Percentiles rank a stretch among this genome's conserved stretches.
These are phyloP conservation scores for Pichia norvegensis DNA, from an alignment of 1,139 yeast species.

Conservation along the genomic window DNA sequence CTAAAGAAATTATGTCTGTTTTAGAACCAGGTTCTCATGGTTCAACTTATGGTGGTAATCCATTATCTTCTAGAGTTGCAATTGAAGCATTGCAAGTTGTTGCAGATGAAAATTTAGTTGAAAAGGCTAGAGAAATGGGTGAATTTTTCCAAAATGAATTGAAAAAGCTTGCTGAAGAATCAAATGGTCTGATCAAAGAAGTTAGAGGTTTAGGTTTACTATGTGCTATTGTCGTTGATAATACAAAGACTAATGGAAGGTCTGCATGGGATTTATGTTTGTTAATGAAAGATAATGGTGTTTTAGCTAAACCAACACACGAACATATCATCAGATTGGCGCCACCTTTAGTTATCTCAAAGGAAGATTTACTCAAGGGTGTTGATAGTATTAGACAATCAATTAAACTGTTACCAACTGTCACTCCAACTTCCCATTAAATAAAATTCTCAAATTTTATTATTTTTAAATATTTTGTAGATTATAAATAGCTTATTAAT, in stretches of 20 bases:
- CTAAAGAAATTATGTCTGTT: conserved; percentile 81
- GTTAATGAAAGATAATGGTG: conserved; percentile 81
- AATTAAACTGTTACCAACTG: conserved; percentile 52
- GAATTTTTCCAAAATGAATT: conserved; percentile 61
- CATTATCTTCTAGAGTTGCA: conserved; percentile 89
- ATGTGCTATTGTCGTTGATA: conserved; percentile 87
- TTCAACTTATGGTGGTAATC: conserved; percentile 97
- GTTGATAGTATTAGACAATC: conserved; percentile 62
- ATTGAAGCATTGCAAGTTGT: conserved; percentile 91
- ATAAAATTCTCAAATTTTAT: background rate
- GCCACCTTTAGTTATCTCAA: conserved; percentile 88
- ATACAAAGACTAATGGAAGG: conserved; percentile 75
- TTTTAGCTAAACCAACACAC: conserved; percentile 94
- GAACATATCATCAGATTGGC: conserved; percentile 93
- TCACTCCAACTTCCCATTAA: conserved; percentile 38
- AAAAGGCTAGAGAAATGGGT: conserved; percentile 70
- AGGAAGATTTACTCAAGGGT: conserved; percentile 79
- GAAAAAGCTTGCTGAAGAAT: conserved; percentile 49
- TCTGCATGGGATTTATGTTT: conserved; percentile 96
- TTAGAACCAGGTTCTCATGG: conserved; percentile 97
- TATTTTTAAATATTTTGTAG: background rate
- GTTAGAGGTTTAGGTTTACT: conserved; percentile 90
- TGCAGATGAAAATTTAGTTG: conserved; percentile 77
- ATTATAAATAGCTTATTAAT: background rate
- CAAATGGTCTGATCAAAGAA: conserved; percentile 69